Base-by-base conservation (phyloP, 495 filamentous ascomycete species). In the Aspergillus sparsus region DNA sequence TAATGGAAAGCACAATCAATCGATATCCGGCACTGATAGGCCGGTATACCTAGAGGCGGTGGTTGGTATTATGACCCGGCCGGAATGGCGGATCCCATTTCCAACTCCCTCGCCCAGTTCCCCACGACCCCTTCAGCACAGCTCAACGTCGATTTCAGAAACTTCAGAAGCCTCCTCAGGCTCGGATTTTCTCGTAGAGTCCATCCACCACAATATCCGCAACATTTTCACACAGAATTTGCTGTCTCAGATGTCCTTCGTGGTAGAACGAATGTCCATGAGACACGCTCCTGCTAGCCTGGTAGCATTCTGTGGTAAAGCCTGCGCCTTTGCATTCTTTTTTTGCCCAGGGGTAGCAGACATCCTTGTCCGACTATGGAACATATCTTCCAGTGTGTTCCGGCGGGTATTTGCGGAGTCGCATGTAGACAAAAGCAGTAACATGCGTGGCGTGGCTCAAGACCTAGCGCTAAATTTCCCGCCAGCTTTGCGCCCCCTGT, bases 261-360 rank as follows among this genome's bases (percentile, higher is more conserved):
- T 94, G 35, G 89, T 97, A 6, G 92, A 97, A 58, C 92, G 92
- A 67, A 90, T 98, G 89, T 93, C 90, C 7, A 77, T 92, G 63
- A 84, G 91, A 66, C 87, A 90, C 67, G 90, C 92, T n/a, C 90
- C 94, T n/a, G 85, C 90, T 39, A 95, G 90, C 68, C 73, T 98
- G 60, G 92, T 98, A 49, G 86, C 88, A 35, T 98, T 97, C 74
- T 94, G 91, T 68, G 94, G 93, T 53, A 97, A 95, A 72, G 91
- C 92, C 13, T 89, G 87, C 65, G 94, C 94, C 8, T 97, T 96
- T 73, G 94, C 94, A 36, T 98, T 97, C 74, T 95, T 94, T 69
- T 98, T 97, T 71, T 94, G 91, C 41, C 89, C 92, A 0, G 92
- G 92, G 15, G 83, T 97, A 57, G 89, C 92, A 39, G 93, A 97